Percentiles rank a stretch among this genome's conserved stretches.
Evolutionary conservation across 129 eudicot species (phyloP).

Genomic region (Ambrosia artemisiifolia): DNA sequence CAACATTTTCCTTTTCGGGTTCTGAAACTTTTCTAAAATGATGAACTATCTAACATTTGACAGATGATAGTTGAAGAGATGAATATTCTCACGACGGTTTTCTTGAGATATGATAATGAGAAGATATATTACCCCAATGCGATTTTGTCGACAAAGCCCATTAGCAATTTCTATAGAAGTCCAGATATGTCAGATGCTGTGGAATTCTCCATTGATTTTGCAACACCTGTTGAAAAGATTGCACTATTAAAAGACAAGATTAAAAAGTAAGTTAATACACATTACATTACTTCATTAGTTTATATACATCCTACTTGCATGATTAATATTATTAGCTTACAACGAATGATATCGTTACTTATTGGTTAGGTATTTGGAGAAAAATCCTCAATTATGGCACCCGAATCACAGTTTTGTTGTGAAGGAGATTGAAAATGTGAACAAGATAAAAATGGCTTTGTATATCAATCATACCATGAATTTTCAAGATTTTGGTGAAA

Average conservation of each 20-base stretch:
- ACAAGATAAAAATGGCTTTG: slow-evolving; percentile 78
- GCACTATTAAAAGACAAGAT: slow-evolving; percentile 66
- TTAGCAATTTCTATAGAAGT: slow-evolving; percentile 87
- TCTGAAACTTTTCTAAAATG: neutral
- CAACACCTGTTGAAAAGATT: slow-evolving; percentile 67
- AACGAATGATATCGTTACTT: neutral
- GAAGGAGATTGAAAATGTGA: slow-evolving; percentile 79
- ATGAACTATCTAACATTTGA: slow-evolving; percentile 9
- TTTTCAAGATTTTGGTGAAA: slow-evolving; percentile 69
- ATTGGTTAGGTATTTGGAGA: slow-evolving; percentile 69
- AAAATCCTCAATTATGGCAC: slow-evolving; percentile 67
- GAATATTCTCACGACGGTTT: slow-evolving; percentile 82
- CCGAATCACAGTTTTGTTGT: slow-evolving; percentile 80
- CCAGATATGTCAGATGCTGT: slow-evolving; percentile 83
- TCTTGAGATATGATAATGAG: slow-evolving; percentile 72
- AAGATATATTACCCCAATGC: slow-evolving; percentile 82
- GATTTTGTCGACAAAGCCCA: slow-evolving; percentile 74
- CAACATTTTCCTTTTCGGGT: neutral
- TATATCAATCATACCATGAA: slow-evolving; percentile 82
- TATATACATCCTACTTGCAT: slow-evolving; percentile 2
- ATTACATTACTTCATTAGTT: neutral
- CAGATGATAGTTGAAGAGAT: slow-evolving; percentile 96
- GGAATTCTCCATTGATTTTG: slow-evolving; percentile 76
- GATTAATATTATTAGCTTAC: neutral
- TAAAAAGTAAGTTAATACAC: slow-evolving; percentile 49